Conservation (phyloP, 2,329 filamentous ascomycete genomes). For the Colletotrichum paranaense region DNA sequence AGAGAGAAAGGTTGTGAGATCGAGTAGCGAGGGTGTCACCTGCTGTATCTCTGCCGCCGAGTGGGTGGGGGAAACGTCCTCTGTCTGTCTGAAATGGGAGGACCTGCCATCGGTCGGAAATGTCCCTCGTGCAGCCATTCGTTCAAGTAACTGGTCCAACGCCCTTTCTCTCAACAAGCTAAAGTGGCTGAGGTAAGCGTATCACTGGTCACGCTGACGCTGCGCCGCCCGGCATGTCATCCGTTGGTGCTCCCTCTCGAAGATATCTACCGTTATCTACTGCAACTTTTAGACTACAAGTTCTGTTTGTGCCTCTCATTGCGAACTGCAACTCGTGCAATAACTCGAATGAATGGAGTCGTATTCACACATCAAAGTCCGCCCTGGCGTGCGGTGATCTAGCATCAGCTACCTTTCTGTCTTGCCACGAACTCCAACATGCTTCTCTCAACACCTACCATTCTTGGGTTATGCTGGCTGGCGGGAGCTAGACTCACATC, state of each 20-base stretch:
- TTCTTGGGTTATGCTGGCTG: background rate
- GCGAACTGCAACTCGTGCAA: too few relatives aligned
- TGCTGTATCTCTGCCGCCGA: background rate
- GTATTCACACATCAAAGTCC: background rate
- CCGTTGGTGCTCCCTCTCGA: background rate
- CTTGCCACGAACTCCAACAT: background rate
- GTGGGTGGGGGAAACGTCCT: background rate
- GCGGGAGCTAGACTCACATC: background rate
- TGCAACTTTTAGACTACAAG: background rate
- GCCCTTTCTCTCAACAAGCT: background rate
- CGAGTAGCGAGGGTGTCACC: background rate
- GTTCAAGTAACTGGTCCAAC: conserved; percentile 5
- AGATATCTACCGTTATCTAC: background rate
- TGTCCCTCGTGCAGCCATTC: conserved; percentile 15
- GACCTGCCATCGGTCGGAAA: conserved; percentile 7
- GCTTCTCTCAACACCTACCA: background rate
- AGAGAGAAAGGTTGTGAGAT: background rate
- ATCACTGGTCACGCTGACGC: background rate
- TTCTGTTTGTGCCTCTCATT: background rate
- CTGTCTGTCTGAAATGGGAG: background rate
- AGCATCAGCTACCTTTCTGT: background rate
- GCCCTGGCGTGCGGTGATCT: background rate
- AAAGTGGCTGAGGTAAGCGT: background rate
- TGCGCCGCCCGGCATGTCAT: background rate
- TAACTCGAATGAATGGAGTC: background rate